phyloP scores from a whole-genome alignment of 208 protist species.

The Wallacemonas rigidus region DNA sequence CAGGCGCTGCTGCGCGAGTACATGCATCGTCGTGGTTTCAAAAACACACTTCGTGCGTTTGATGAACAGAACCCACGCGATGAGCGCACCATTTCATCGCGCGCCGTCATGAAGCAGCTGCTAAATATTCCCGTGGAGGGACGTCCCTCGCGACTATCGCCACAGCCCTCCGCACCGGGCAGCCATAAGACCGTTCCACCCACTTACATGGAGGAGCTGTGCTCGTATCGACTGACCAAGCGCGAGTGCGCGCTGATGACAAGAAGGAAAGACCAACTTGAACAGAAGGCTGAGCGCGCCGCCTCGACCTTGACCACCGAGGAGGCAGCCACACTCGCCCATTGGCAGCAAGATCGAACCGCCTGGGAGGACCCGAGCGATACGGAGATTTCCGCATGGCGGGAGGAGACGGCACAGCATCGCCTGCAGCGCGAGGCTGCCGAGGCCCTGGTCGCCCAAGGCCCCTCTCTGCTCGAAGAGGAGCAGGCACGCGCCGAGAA shows the following conservation, averaged over 20 bases:
- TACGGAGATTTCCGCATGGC: slow-evolving; percentile 47
- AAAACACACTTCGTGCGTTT: slow-evolving; percentile 62
- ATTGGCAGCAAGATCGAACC: neutral
- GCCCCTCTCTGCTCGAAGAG: slow-evolving; percentile 32
- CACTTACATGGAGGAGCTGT: slow-evolving; percentile 84
- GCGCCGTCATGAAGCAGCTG: slow-evolving; percentile 73
- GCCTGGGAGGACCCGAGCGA: slow-evolving; percentile 57
- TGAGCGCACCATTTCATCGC: slow-evolving; percentile 70
- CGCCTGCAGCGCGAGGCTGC: slow-evolving; percentile 18
- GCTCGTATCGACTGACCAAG: slow-evolving; percentile 74
- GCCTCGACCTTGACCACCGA: neutral
- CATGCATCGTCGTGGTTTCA: slow-evolving; percentile 81
- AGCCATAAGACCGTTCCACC: slow-evolving; percentile 32
- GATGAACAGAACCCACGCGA: slow-evolving; percentile 73
- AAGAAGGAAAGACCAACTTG: slow-evolving; percentile 13
- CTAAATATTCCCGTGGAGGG: slow-evolving; percentile 71
- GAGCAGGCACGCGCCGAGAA: slow-evolving; percentile 24
- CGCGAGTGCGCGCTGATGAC: slow-evolving; percentile 26
- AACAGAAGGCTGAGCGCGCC: neutral
- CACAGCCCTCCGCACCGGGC: neutral
- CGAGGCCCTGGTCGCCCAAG: slow-evolving; percentile 32
- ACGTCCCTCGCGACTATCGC: slow-evolving; percentile 46
- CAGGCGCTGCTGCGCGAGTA: slow-evolving; percentile 87
- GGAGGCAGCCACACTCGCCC: neutral
- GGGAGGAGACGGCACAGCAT: slow-evolving; percentile 24